Conservation (phyloP, 176 grass and related monocot genomes). For the Juncus inflexus region DNA sequence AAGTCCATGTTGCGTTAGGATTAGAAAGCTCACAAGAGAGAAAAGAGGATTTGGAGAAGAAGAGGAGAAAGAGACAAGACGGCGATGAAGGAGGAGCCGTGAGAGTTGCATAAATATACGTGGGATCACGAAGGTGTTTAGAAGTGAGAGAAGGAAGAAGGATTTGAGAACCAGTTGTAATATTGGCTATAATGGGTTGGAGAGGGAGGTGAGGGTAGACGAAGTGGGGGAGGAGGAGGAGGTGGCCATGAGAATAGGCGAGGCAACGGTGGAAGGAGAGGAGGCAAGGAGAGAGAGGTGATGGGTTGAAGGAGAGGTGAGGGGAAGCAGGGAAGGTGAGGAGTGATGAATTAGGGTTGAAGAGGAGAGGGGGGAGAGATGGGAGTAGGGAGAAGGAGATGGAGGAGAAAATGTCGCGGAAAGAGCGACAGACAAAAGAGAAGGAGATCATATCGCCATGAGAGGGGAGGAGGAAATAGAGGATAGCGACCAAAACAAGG, state of each 20-base stretch:
- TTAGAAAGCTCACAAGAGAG: conserved; percentile 16
- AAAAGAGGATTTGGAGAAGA: conserved; percentile 28
- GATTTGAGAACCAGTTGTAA: too few species aligned
- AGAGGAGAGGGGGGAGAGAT: conserved; percentile 37
- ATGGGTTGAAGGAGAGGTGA: conserved; percentile 30
- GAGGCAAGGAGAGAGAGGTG: conserved; percentile 27
- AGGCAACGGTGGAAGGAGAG: conserved; percentile 52
- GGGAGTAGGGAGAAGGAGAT: conserved; percentile 18
- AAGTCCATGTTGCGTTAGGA: conserved; percentile 5
- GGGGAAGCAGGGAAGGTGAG: conserved; percentile 36
- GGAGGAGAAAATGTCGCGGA: too few species aligned
- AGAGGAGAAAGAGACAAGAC: conserved; percentile 21
- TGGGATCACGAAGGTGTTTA: too few species aligned
- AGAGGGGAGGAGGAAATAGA: too few species aligned
- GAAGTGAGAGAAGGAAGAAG: too few species aligned
- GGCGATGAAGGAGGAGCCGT: conserved; percentile 25
- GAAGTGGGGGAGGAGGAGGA: conserved; percentile 56
- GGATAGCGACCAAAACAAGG: too few species aligned
- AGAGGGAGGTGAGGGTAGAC: too few species aligned
- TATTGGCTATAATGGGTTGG: too few species aligned
- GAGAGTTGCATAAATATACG: conserved; percentile 24
- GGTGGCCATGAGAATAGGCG: too few species aligned
- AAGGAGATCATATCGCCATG: too few species aligned
- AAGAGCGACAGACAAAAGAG: too few species aligned
- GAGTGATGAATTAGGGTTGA: conserved; percentile 22